A percentile compares a stretch with the other conserved stretches of the same genome.
These are phyloP conservation scores for Nannochloropsis gaditana DNA, from an alignment of 108 stramenopile species.

Conservation along the genomic window DNA sequence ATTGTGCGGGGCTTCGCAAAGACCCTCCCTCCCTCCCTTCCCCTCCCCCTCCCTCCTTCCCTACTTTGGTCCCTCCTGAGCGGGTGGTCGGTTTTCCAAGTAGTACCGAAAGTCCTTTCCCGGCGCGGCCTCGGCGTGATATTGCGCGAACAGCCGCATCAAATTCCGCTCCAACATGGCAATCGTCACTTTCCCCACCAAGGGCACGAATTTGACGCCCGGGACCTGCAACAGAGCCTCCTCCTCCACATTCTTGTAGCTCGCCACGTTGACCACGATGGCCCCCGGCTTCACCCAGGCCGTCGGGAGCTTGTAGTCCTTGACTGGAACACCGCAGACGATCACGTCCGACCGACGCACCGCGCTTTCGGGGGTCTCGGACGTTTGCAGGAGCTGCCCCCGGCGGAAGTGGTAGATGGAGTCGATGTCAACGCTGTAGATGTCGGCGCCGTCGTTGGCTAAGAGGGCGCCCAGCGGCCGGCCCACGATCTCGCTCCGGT, in stretches of 20 bases:
- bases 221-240: constrained; percentile 59
- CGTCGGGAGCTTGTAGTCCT: constrained; percentile 63
- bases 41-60: neutral
- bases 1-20: neutral
- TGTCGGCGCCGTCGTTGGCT: constrained; percentile 73
- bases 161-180: constrained; percentile 81
- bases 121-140: constrained; percentile 52
- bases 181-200: constrained; percentile 88
- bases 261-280: constrained; percentile 78
- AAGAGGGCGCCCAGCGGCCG: constrained; percentile 84
- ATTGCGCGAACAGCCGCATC: constrained; percentile 76
- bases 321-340: constrained; percentile 76
- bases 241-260: constrained; percentile 79
- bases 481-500: constrained; percentile 87
- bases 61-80: neutral
- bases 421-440: constrained; percentile 78
- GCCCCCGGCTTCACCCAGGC: constrained; percentile 63
- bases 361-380: constrained; percentile 57
- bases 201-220: constrained; percentile 73
- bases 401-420: constrained; percentile 63
- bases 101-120: neutral
- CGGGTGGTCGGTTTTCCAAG: neutral
- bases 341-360: constrained; percentile 62
- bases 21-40: neutral
- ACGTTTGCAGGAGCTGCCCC: constrained; percentile 38